Evolutionary conservation across 345 rosid species (phyloP), one percentile per base, ranked within the genome.

Genomic region (Hevea brasiliensis): DNA sequence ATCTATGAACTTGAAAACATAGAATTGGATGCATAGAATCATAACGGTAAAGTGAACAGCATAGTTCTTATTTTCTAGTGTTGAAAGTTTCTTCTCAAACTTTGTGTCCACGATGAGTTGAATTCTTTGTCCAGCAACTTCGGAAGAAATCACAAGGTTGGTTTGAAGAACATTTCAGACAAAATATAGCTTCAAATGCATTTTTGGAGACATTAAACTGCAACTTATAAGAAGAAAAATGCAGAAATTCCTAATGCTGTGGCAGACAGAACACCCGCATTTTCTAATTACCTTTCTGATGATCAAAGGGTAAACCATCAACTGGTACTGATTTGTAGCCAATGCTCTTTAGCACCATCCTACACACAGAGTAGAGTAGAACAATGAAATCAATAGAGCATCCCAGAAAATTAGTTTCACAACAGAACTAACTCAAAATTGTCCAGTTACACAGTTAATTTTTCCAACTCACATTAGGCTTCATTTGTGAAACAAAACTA

Each of bases 321-420:
- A 89, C 80, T 32, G 90, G 90, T 61, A 88, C 82, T 9, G 98
- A 88, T 85, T 89, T 92, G 84, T 95, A 95, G 72, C 99, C 99
- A 74, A 95, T 89, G 89, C 97, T 89, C 85, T 88, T 95, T 76
- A 91, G 76, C 81, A 91, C 96, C 76, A 91, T 40, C 87, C 99
- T 95, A 76, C 71, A 79, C 67, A 69, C 67, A 75, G 75, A 57
- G 67, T 40, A 37, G 48, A 48, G 48, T 50, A 60, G 32, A 64
- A 63, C n/a, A 47, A 42, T 23, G 21, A 24, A 65, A 44, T 45
- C 71, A 78, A 41, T 32, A 40, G 14, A 65, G 56, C 67, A 57
- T 32, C 37, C 51, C 17, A 35, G 6, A 20, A 53, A 48, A 17
- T 72, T 41, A 7, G 17, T 35, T 62, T 61, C 29, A 21, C 20